A percentile compares a stretch with the other conserved stretches of the same genome.
Evolutionary conservation across 305 asterid species (phyloP).

Genomic region (Rubia peregrina): DNA sequence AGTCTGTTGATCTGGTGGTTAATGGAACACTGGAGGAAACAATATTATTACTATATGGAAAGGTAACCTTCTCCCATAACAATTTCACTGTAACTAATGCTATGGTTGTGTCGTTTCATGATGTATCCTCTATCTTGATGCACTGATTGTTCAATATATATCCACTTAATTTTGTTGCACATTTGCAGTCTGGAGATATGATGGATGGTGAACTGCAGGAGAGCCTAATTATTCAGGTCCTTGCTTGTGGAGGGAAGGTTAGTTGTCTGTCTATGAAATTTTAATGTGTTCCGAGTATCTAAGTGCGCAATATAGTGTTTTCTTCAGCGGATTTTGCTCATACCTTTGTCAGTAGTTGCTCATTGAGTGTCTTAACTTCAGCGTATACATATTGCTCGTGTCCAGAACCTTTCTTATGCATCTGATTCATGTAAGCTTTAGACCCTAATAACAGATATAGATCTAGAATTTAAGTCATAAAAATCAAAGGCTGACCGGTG

Average conservation of each 20-base stretch:
- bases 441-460: not conserved
- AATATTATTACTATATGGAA: slow-evolving; percentile 73
- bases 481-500: not conserved
- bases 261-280: slow-evolving; percentile 11
- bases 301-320: not conserved
- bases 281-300: not conserved
- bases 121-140: slow-evolving; percentile 3
- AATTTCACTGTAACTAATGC: not conserved
- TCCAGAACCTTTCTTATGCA: not conserved
- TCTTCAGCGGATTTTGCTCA: not conserved
- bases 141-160: not conserved
- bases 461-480: not conserved
- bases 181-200: slow-evolving; percentile 59
- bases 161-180: slow-evolving; percentile 14
- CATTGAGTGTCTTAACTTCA: slow-evolving; percentile 12
- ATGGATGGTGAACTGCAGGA: slow-evolving; percentile 47
- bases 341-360: not conserved
- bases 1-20: slow-evolving; percentile 82
- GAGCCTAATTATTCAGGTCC: slow-evolving; percentile 65
- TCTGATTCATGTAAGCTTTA: not conserved
- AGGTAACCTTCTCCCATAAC: slow-evolving; percentile 34
- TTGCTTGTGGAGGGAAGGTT: slow-evolving; percentile 99
- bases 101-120: not conserved
- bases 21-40: slow-evolving; percentile 75
- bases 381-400: not conserved